Percentiles rank a stretch among this genome's conserved stretches.
Evolutionary conservation across 352 stramenopile genomes (phyloP).

Genomic region (Globisporangium viniferum): DNA sequence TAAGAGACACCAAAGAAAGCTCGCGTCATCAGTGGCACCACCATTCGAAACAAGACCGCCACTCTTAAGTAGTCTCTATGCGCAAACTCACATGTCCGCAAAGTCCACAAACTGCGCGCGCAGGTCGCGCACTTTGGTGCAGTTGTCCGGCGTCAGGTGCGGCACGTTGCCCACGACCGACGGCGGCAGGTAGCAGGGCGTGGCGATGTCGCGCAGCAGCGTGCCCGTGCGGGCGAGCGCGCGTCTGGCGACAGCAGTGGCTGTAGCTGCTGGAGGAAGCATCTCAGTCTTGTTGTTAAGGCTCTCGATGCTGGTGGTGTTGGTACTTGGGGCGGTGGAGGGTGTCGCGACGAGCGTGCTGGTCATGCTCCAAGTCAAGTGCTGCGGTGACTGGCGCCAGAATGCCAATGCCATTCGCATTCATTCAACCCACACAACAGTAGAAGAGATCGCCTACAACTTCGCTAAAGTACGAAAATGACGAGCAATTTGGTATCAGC

Average conservation of each 20-base stretch:
- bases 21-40: not conserved
- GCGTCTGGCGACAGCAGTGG: constrained; percentile 2
- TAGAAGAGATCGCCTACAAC: not conserved
- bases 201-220: constrained; percentile 32
- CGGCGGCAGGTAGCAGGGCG: constrained; percentile 73
- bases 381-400: not conserved
- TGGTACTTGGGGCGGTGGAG: not conserved
- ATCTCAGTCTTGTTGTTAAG: constrained; percentile 22
- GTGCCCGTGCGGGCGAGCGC: constrained; percentile 35
- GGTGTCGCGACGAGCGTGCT: constrained; percentile 22
- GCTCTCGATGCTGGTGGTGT: not conserved
- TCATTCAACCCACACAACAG: not conserved
- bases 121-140: constrained; percentile 49
- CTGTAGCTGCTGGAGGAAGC: constrained; percentile 16
- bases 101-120: constrained; percentile 65
- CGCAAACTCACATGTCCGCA: constrained; percentile 55
- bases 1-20: not conserved
- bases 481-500: not conserved
- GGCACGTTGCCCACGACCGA: constrained; percentile 65
- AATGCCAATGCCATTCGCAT: not conserved
- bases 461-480: not conserved
- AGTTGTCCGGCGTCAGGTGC: constrained; percentile 77
- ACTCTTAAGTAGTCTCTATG: not conserved
- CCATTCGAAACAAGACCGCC: constrained; percentile 6
- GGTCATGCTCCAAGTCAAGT: not conserved